Base-by-base conservation (phyloP, 2,329 filamentous ascomycete genomes). In the Pseudogymnoascus pannorum region DNA sequence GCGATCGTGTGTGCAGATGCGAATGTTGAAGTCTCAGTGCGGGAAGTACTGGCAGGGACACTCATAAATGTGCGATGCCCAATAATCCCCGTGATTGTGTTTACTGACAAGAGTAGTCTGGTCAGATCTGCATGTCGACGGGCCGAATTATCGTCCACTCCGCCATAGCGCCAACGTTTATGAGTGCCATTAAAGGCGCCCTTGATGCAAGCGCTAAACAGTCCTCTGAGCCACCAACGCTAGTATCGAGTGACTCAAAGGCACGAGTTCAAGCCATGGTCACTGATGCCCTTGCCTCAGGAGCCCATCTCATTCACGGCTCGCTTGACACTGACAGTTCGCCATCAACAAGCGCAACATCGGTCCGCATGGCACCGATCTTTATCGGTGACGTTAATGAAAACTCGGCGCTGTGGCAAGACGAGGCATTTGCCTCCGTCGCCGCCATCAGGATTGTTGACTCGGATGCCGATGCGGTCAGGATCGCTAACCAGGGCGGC, bases 1-100 rank as follows among this genome's bases (percentile, higher is more conserved):
- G 82, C 86, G 3, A 80, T 91, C 58, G 81, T 90, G 2, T 80
- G 87, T 62, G 84, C 87, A 58, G 87, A 90, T 68, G 87, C 87
- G 22, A 80, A 89, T 66, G 65, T 90, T 48, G 77, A 86, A 24
- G 81, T 80, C 54, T 85, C 87, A 1, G 82, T 84, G 0, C 73
- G 75, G 26, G 79, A 79, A 63, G 84, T 82, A 63, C 79, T 82
- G 4, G 71, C 82, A 3, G 84, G 82, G 16, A 75, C 82, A 0
- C 85, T 84, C 67, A 65, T 84, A 63, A 78, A 85, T 67, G 76
- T 64, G 26, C 35, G 48, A 57, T n/a, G n/a, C n/a, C n/a, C 24
- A 33, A 24, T 22, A 11, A 33, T 20, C 9, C 9, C 24, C 8
- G n/a, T 22, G 4, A 51, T 24, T 33, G 9, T 33, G 66, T 67